phyloP scores from a whole-genome alignment of 768 basidiomycete species.

The Kwoniella bestiolae region DNA sequence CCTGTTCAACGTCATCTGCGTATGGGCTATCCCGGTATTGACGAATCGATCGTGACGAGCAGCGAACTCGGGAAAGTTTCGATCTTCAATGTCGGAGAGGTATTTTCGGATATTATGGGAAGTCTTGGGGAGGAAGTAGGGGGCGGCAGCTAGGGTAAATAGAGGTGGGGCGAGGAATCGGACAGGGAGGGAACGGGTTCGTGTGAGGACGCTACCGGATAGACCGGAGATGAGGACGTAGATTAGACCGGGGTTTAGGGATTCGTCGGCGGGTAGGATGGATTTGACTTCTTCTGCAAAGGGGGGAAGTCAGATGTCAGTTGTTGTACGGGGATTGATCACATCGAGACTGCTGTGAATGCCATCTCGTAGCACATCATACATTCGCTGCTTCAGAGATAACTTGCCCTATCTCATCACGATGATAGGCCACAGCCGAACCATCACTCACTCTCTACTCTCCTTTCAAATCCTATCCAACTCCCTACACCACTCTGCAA shows the following conservation, averaged over 20 bases:
- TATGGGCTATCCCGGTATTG: constrained; percentile 33
- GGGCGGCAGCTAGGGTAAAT: constrained; percentile 70
- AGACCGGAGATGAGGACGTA: constrained; percentile 89
- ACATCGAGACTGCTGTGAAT: too few relatives aligned
- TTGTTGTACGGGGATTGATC: too few relatives aligned
- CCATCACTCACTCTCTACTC: constrained; percentile 71
- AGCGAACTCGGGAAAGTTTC: constrained; percentile 70
- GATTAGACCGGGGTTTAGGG: constrained; percentile 83
- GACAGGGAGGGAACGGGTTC: constrained; percentile 71
- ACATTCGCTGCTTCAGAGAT: too few relatives aligned
- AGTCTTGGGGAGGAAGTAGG: constrained; percentile 86
- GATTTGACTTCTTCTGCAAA: constrained; percentile 75
- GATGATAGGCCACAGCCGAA: background rate
- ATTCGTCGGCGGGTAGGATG: constrained; percentile 77
- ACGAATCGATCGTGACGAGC: constrained; percentile 63
- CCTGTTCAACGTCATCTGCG: constrained; percentile 62
- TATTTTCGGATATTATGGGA: constrained; percentile 71
- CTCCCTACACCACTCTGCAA: constrained; percentile 74
- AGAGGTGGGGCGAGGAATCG: constrained; percentile 77
- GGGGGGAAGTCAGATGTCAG: background rate
- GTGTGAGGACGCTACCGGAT: constrained; percentile 81
- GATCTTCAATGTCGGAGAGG: constrained; percentile 70
- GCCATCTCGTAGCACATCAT: too few relatives aligned
- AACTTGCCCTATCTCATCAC: too few relatives aligned
- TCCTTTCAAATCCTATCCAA: constrained; percentile 85